Evolutionary conservation across 1,284 basidiomycete genomes (phyloP), one percentile per base, ranked within the genome.

Genomic region (Rhodotorula glutinis): DNA sequence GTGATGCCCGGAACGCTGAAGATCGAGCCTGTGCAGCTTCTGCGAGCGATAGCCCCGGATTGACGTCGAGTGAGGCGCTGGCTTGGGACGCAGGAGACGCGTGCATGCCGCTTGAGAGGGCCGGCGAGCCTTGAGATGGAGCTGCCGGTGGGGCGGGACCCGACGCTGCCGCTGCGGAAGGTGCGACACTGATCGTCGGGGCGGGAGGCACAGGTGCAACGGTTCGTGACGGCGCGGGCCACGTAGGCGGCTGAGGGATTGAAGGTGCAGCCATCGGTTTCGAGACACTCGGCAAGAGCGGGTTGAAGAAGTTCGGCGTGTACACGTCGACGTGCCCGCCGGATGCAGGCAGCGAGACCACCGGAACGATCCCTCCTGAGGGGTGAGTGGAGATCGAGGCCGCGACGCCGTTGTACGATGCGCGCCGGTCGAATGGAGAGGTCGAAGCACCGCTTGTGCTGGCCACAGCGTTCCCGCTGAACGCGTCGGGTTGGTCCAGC

Each of bases 1-100:
- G n/a, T 4, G 27, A 25, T 11, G 49, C 9, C 11, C 1, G 13
- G 13, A 51, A 51, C 3, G 49, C 49, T 2, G 49, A 53, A 14
- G 30, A 38, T 16, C 30, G 33, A 16, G 27, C 46, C 9, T 58
- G 43, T 4, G 57, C 46, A 19, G 57, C 62, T 1, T 63, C 57
- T 0, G 53, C 61, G 30, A 67, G 57, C 5, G 66, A 63, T 2
- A 55, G 38, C 21, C 41, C n/a, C 25, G 53, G 33, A 19, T 58
- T 49, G 16, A 13, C 25, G 13, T 55, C 53, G 30, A 44, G 2
- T 5, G 23, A 16, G 16, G n/a, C 19, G 25, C 53, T 33, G 7
- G 40, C 17, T 2, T 21, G 10, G 4, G 61, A 62, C 2, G 47
- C 46, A 8, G 38, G 61, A n/a, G 38, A 55, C 14, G 46, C 43